Evolutionary conservation across 1,284 basidiomycete species (phyloP), one percentile per base, ranked within the genome.

Genomic region (Melampsora medusae): DNA sequence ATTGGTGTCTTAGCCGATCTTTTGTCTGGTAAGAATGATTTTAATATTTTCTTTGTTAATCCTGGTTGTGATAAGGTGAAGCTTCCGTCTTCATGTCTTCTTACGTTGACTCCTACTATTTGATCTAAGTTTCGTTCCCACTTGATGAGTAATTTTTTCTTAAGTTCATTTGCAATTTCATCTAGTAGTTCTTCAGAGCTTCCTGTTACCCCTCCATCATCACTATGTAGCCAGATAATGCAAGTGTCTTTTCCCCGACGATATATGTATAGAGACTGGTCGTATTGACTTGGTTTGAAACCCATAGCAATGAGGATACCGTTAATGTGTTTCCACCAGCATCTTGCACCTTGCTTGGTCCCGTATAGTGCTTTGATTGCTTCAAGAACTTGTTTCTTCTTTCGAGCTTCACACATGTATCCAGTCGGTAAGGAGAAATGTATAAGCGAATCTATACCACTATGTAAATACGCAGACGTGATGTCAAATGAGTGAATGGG

Each of bases 311-410:
- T 33, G 4, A 72, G 31, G 0, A n/a, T 65, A 0, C 12, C 19
- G 1, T 6, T 0, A 1, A 72, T 12, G 48, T 72, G 61, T 35
- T 49, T 22, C 70, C 70, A 72, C 70, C 70, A 72, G n/a, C 70
- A 72, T 5, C 70, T 6, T 19, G 46, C 70, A 0, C 60, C 70
- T 33, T 72, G 70, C 9, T 50, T 46, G 1, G 61, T 65, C 7
- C 61, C 61, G 19, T 72, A 72, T 12, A 72, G 22, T n/a, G 70
- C 61, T 12, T 72, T 72, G 0, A 46, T 12, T 16, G 14, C 42
- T 46, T 46, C 42, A 0, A 46, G 3, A 0, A 46, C 14, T 4
- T 46, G 42, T 0, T 46, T 46, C 14, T 46, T 46, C 42, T 46
- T 46, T 14, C 42, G 14, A 14, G 42, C 42, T 16, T 46, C 14